Conservation (phyloP, 2,329 filamentous ascomycete genomes). For the Cladosporium colombiae region DNA sequence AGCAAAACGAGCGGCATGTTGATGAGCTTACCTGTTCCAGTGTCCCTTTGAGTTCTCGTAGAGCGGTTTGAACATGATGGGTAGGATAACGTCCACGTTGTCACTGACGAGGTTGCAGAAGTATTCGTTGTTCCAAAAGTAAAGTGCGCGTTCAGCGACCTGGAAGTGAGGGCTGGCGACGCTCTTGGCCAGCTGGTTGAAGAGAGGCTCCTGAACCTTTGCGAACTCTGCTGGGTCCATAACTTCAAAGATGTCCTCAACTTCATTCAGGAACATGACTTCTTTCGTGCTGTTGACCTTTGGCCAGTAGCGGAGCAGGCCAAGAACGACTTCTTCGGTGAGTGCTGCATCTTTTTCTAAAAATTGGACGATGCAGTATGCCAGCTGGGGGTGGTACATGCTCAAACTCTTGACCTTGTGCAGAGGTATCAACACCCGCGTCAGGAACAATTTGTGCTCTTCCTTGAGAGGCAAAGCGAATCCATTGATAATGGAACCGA, state of each 20-base stretch:
- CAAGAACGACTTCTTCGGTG: slow-evolving; percentile 96
- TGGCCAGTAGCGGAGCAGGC: slow-evolving; percentile 93
- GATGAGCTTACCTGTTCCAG: slow-evolving; percentile 77
- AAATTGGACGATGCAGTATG: slow-evolving; percentile 99
- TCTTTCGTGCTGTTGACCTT: slow-evolving; percentile 99
- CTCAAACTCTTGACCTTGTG: slow-evolving; percentile 99
- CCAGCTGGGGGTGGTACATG: slow-evolving; percentile 99
- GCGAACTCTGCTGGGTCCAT: slow-evolving; percentile 99
- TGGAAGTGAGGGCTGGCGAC: slow-evolving; percentile 99
- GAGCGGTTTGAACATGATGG: slow-evolving; percentile 98
- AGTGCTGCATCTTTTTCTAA: slow-evolving; percentile 95
- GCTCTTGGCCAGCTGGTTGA: slow-evolving; percentile 96
- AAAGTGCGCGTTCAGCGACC: slow-evolving; percentile 92
- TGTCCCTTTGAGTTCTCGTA: slow-evolving; percentile 99
- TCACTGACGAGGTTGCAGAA: slow-evolving; percentile 99
- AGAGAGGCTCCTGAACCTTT: slow-evolving; percentile 96
- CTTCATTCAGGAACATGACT: slow-evolving; percentile 99
- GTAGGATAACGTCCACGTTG: slow-evolving; percentile 96
- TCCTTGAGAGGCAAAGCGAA: slow-evolving; percentile 96
- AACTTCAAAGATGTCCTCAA: slow-evolving; percentile 98
- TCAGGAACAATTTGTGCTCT: slow-evolving; percentile 97
- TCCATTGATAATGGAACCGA: slow-evolving; percentile 98
- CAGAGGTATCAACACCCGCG: slow-evolving; percentile 84
- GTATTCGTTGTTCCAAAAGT: slow-evolving; percentile 99
- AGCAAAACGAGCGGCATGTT: not conserved